phyloP scores from a whole-genome alignment of 768 basidiomycete genomes.

The Russula earlei region DNA sequence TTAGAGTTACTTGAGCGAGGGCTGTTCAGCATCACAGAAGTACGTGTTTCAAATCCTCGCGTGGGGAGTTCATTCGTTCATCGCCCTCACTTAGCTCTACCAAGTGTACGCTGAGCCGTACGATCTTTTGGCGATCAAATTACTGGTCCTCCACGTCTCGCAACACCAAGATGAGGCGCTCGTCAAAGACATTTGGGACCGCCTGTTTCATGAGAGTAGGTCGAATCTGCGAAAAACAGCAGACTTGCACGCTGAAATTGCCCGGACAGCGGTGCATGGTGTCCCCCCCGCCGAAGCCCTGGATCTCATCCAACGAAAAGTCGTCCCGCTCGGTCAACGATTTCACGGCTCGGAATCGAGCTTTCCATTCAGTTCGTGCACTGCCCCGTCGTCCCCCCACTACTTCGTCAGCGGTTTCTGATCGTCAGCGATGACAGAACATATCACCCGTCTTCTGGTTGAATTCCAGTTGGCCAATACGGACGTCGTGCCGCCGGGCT shows the following conservation, averaged over 20 bases:
- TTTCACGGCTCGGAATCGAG: constrained; percentile 89
- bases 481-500: constrained; percentile 55
- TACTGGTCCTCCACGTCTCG: constrained; percentile 88
- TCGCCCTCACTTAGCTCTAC: constrained; percentile 51
- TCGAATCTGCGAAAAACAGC: constrained; percentile 1
- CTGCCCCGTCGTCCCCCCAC: background rate
- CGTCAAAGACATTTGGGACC: constrained; percentile 81
- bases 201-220: constrained; percentile 73
- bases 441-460: constrained; percentile 66
- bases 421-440: constrained; percentile 38
- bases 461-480: constrained; percentile 58
- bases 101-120: constrained; percentile 83
- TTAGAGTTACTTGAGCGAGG: constrained; percentile 48
- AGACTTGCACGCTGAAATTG: background rate
- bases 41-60: constrained; percentile 29
- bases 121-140: constrained; percentile 70
- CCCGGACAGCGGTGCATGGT: constrained; percentile 42
- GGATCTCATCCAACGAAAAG: constrained; percentile 52
- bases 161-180: constrained; percentile 82
- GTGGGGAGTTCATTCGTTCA: background rate
- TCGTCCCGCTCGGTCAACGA: constrained; percentile 68
- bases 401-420: background rate
- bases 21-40: constrained; percentile 79
- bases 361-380: constrained; percentile 70
- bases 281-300: constrained; percentile 45